A percentile compares a stretch with the other conserved stretches of the same genome.
phyloP scores from a whole-genome alignment of 2,329 filamentous ascomycete genomes.

The Scedosporium boydii region DNA sequence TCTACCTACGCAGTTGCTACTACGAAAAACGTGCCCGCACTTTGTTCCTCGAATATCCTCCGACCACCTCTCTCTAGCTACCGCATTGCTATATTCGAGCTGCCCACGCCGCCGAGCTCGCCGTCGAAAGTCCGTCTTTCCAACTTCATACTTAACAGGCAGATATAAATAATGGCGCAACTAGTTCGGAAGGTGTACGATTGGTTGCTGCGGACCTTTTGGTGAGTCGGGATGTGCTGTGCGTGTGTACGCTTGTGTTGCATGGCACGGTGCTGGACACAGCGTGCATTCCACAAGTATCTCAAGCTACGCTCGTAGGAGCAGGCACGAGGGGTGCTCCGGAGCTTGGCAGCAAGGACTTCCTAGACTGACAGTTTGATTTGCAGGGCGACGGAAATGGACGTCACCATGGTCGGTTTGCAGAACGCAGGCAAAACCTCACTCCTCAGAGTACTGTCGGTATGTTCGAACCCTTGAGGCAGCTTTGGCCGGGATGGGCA shows the following conservation, averaged over 20 bases:
- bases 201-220: conserved; percentile 96
- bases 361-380: conserved; percentile 4
- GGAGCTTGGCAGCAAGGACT: background rate
- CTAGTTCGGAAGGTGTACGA: conserved; percentile 94
- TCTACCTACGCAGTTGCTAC: background rate
- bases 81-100: background rate
- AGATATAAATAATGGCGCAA: conserved; percentile 59
- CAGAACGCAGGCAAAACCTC: conserved; percentile 99
- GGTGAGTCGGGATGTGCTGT: conserved; percentile 47
- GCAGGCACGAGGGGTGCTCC: background rate
- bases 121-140: background rate
- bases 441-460: conserved; percentile 83
- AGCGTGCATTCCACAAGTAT: no score
- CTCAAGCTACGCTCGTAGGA: background rate
- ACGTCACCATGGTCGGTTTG: conserved; percentile 97
- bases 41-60: background rate
- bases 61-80: background rate
- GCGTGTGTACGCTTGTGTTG: background rate
- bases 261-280: background rate
- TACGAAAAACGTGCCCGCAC: background rate
- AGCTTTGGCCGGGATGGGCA: conserved; percentile 23
- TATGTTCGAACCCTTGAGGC: conserved; percentile 41
- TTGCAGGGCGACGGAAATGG: conserved; percentile 93
- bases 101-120: background rate
- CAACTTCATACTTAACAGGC: background rate